Evolutionary conservation across 495 filamentous ascomycete genomes (phyloP), one percentile per base, ranked within the genome.

Genomic region (Aspergillus conjunctus): DNA sequence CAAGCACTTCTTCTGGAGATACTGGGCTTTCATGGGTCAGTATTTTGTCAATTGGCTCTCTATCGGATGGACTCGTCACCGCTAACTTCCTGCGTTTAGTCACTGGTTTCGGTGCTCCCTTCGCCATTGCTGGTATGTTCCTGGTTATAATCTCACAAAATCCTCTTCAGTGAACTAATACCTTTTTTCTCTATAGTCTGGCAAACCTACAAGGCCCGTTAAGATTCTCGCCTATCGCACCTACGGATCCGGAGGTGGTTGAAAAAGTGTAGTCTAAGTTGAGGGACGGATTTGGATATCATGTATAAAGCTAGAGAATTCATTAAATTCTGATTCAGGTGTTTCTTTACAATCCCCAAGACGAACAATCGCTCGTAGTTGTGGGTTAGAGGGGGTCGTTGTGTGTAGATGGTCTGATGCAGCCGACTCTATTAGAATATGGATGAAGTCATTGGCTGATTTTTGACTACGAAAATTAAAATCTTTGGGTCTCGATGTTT

Each of bases 1-100:
- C 69, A 88, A 86, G 76, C 88, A 79, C 75, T 98, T 98, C 77
- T 83, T 78, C 60, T 48, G 90, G 64, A 83, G 88, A 79, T 98
- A 89, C 85, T 94, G 91, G 89, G 72, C 68, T 22, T 95, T 89
- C 82, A 86, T 85, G 83, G 69, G 88, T 91, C 71, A 51, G 86
- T 80, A 34, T 50, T 39, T 48, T 54, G 26, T 50, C 32, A 62
- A 68, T 62, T 62, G 50, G 51, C 33, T 58, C 54, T n/a, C 51
- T 34, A 18, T 51, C 21, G 30, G 57, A 32, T 30, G 54, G 60
- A 51, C 46, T 54, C 45, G 51, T 17, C 26, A 51, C 59, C 46
- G 68, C 79, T 81, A 63, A 82, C 66, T 51, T 58, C 43, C 54
- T 50, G 17, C 41, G 8, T 64, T 44, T 69, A 91, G 83, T 79